Conservation (phyloP, 305 asterid genomes). For the Fraxinus angustifolia region DNA sequence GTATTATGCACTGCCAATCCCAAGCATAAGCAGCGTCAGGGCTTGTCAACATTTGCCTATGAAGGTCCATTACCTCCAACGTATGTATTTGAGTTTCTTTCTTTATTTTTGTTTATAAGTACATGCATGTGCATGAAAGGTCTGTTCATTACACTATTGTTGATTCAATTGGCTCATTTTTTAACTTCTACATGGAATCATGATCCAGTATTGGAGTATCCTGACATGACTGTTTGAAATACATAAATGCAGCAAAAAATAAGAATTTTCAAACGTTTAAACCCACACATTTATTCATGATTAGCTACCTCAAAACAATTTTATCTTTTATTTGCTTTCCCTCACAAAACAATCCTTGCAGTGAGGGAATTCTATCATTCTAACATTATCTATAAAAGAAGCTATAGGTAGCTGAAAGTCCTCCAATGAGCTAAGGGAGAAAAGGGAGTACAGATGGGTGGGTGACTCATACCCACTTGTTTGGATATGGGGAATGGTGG, state of each 20-base stretch:
- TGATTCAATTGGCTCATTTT: not conserved
- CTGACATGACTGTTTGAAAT: not conserved
- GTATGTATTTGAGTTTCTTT: conserved; percentile 39
- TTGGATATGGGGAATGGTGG: not conserved
- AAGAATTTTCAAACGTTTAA: not conserved
- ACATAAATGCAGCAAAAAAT: not conserved
- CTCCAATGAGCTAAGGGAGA: not conserved
- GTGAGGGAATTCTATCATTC: not conserved
- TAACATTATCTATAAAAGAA: not conserved
- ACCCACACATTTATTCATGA: not conserved
- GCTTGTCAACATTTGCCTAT: conserved; percentile 69
- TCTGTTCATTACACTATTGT: not conserved
- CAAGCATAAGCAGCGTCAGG: conserved; percentile 96
- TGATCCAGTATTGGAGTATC: not conserved
- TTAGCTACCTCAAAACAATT: not conserved
- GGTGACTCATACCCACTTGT: not conserved
- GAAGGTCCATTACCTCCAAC: conserved; percentile 49
- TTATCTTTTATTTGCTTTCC: not conserved
- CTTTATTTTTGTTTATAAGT: conserved; percentile 2
- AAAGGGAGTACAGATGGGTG: not conserved
- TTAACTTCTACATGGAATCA: not conserved
- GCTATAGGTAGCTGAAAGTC: not conserved
- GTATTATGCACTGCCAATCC: conserved; percentile 82
- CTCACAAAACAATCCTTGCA: not conserved
- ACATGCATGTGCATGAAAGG: not conserved